Evolutionary conservation across 495 filamentous ascomycete genomes (phyloP).

Genomic region (Penicillium subrubescens): DNA sequence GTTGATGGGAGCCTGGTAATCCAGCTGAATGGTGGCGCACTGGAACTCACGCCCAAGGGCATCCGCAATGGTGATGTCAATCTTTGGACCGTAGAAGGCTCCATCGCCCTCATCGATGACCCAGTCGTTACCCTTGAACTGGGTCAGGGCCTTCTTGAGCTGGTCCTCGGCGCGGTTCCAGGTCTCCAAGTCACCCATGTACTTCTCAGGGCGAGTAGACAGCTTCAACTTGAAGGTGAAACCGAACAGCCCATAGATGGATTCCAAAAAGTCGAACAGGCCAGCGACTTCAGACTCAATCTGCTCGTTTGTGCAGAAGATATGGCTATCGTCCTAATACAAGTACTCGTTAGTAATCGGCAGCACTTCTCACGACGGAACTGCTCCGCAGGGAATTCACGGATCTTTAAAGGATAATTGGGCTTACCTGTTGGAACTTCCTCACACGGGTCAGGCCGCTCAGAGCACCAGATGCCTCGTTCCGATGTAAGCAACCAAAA

Average conservation of each 20-base stretch:
- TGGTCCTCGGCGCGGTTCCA: constrained; percentile 87
- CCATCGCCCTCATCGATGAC: constrained; percentile 90
- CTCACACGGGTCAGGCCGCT: constrained; percentile 88
- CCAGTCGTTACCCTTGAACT: constrained; percentile 81
- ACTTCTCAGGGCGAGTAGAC: constrained; percentile 92
- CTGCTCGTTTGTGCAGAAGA: constrained; percentile 84
- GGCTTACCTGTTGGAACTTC: constrained; percentile 74
- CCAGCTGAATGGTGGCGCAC: constrained; percentile 96
- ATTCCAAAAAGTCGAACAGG: constrained; percentile 83
- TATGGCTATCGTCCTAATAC: constrained; percentile 79
- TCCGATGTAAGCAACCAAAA: constrained; percentile 92
- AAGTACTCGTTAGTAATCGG: neutral
- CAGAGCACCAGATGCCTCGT: constrained; percentile 91
- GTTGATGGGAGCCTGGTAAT: constrained; percentile 87
- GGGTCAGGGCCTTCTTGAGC: constrained; percentile 73
- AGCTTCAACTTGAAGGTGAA: constrained; percentile 97
- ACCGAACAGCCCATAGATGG: constrained; percentile 85
- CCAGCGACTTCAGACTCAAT: constrained; percentile 81
- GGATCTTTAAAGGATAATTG: neutral
- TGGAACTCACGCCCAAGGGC: constrained; percentile 77
- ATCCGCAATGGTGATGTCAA: constrained; percentile 89
- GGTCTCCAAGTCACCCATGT: constrained; percentile 78
- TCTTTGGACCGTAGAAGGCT: constrained; percentile 96
- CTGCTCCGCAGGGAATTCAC: neutral
- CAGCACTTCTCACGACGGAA: neutral